Evolutionary conservation across 1,284 basidiomycete species (phyloP).

Genomic region (Athelia sp.): DNA sequence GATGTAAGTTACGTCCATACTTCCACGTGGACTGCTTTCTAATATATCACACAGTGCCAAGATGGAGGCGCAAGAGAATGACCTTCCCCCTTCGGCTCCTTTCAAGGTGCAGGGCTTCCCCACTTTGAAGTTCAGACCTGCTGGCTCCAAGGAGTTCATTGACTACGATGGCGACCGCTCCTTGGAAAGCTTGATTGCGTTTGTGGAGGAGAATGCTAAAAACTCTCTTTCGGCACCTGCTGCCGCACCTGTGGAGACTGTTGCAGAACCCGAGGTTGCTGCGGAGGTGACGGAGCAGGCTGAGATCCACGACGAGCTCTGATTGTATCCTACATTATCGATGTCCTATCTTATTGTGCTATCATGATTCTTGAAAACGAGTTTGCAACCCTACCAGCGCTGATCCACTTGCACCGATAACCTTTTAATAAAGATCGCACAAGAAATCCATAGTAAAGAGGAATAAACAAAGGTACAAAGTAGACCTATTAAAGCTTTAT

Average conservation of each 20-base stretch:
- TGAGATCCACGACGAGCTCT: constrained; percentile 28
- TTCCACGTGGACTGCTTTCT: constrained; percentile 10
- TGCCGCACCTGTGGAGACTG: constrained; percentile 11
- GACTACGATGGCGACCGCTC: constrained; percentile 93
- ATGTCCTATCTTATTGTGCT: constrained; percentile 11
- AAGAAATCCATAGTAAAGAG: constrained; percentile 6
- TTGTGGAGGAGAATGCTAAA: constrained; percentile 78
- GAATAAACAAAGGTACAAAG: constrained; percentile 6
- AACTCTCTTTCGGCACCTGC: constrained; percentile 52
- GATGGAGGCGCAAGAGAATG: constrained; percentile 96
- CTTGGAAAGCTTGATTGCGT: constrained; percentile 80
- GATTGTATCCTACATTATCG: constrained; percentile 17
- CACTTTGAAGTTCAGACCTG: constrained; percentile 95
- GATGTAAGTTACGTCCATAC: constrained; percentile 53
- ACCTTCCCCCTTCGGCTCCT: constrained; percentile 82
- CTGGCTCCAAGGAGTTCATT: constrained; percentile 82
- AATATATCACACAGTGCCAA: constrained; percentile 68
- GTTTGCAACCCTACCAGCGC: background rate
- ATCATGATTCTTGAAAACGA: background rate
- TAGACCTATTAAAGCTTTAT: constrained; percentile 57
- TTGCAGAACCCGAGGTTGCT: constrained; percentile 8
- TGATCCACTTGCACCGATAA: too few species aligned
- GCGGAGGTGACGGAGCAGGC: constrained; percentile 25
- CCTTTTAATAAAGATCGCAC: too few species aligned
- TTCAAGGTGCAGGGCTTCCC: constrained; percentile 92